Base-by-base conservation (phyloP, 768 basidiomycete species). In the Termitomyces sp. region DNA sequence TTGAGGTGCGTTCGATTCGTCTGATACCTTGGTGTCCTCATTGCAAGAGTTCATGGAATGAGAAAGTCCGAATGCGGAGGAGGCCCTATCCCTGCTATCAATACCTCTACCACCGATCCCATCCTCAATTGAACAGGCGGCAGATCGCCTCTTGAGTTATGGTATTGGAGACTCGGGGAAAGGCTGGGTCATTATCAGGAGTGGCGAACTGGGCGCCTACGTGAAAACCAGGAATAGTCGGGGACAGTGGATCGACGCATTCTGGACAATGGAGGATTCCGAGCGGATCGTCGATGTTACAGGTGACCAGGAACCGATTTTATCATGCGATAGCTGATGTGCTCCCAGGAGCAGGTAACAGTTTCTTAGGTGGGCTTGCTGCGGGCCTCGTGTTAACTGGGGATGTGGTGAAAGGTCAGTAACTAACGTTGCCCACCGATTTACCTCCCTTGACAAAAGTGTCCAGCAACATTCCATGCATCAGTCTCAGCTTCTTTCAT, bases 281-380 rank as follows among this genome's bases (percentile, higher is more conserved):
- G 69, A 70, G 21, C 81, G 77, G 54, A 74, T 95, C 15, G 79
- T 87, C 2, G 92, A 95, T 68, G 90, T 93, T 24, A 95, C 92
- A 59, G 93, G 89, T 84, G 58, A 61, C 9, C 43, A 19, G 14
- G 66, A 64, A 51, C 57, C 2, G 60, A 3, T 45, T 35, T n/a
- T 9, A 9, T 38, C 4, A 21, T 45, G 5, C 22, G 19, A 17
- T 24, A 32, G 30, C 41, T 53, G 21, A 58, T 43, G 15, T 50
- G 37, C n/a, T 19, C 32, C 22, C 59, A 91, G 90, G 93, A 43
- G 93, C 91, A n/a, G 93, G 93, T 15, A 96, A 96, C 67, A 79
- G 83, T 56, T 96, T 95, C 68, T 75, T 95, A 22, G 92, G 92
- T 14, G 92, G 92, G 6, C 75, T 94, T 14, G 83, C 83, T 11